Conservation (phyloP, 306 rosid species). For the Chamaecrista fasciculata region DNA sequence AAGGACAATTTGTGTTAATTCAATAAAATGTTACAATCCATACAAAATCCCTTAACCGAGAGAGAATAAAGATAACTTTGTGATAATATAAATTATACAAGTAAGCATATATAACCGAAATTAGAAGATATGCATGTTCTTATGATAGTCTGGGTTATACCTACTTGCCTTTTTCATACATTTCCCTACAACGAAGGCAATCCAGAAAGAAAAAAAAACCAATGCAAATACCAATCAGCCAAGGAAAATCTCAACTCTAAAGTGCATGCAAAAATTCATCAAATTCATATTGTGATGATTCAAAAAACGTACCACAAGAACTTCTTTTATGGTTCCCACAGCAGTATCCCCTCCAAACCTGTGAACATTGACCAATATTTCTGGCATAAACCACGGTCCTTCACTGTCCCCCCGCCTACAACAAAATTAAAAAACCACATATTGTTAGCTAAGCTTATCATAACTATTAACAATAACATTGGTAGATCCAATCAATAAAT, state of each 20-base stretch:
- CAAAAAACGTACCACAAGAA: constrained; percentile 68
- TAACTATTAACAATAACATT: neutral
- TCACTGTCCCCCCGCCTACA: constrained; percentile 86
- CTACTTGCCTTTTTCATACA: too few species aligned
- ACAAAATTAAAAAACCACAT: constrained; percentile 23
- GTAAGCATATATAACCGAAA: neutral
- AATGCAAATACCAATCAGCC: neutral
- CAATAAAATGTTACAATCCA: too few species aligned
- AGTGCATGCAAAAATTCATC: neutral
- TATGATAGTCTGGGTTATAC: too few species aligned
- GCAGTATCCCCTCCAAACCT: constrained; percentile 70
- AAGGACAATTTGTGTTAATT: too few species aligned
- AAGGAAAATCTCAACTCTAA: neutral
- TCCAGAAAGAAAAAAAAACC: neutral
- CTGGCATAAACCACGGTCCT: constrained; percentile 88
- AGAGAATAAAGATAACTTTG: constrained; percentile 17
- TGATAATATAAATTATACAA: neutral
- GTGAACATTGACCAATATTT: constrained; percentile 82
- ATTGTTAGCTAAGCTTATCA: neutral
- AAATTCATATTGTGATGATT: neutral
- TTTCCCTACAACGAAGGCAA: too few species aligned
- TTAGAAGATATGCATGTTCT: neutral
- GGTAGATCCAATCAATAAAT: neutral
- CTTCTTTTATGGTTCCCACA: constrained; percentile 72
- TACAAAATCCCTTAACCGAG: too few species aligned